These are phyloP conservation scores for Mortierella claussenii DNA, from an alignment of 192 early-diverging fungal species.

Conservation along the genomic window DNA sequence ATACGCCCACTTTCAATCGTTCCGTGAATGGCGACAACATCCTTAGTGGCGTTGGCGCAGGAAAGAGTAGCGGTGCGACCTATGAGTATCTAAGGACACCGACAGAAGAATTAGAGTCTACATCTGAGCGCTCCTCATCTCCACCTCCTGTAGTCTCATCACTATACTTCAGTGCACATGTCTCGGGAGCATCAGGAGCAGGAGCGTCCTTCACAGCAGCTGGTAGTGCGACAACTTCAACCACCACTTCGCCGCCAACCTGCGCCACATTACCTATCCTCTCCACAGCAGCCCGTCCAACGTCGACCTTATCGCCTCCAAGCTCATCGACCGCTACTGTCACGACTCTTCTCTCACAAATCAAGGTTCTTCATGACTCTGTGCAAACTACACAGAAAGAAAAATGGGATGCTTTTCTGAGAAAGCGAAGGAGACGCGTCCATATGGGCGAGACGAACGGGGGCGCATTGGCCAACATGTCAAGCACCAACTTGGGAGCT, in stretches of 20 bases:
- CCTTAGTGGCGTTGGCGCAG: not conserved
- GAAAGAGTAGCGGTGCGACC: not conserved
- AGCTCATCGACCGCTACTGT: constrained; percentile 18
- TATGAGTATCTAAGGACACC: constrained; percentile 21
- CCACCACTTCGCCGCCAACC: constrained; percentile 4
- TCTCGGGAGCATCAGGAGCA: not conserved
- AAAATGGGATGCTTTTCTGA: constrained; percentile 47
- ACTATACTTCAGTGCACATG: constrained; percentile 19
- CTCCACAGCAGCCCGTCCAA: constrained; percentile 32
- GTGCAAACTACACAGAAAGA: constrained; percentile 49
- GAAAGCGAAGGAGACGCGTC: constrained; percentile 35
- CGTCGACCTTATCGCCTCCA: constrained; percentile 40
- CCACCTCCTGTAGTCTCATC: constrained; percentile 11
- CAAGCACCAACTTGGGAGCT: constrained; percentile 23
- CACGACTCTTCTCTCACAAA: constrained; percentile 42
- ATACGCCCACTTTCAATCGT: constrained; percentile 13
- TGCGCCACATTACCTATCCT: constrained; percentile 39
- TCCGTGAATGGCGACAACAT: not conserved
- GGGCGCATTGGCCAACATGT: constrained; percentile 27
- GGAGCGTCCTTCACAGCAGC: constrained; percentile 2
- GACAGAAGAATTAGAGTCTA: constrained; percentile 7
- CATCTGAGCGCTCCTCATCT: constrained; percentile 5
- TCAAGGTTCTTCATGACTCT: constrained; percentile 52
- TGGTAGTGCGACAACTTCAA: constrained; percentile 9
- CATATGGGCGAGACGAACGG: constrained; percentile 43